Evolutionary conservation across 1,284 basidiomycete genomes (phyloP).

Genomic region (Mycena citricolor): DNA sequence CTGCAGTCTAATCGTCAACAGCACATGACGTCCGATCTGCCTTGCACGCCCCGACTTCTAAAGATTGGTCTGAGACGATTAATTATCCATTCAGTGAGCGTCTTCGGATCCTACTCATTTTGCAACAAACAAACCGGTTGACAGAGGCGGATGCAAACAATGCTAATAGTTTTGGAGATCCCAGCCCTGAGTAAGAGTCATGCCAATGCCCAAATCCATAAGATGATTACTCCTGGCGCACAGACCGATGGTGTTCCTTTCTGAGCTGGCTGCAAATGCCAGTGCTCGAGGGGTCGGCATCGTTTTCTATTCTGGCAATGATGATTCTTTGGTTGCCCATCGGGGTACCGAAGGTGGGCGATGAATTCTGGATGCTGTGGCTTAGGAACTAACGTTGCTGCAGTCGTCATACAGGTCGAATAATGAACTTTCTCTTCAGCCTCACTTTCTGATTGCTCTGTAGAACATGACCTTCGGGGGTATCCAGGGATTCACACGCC

Average conservation of each 20-base stretch:
- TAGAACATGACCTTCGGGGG: slow-evolving; percentile 78
- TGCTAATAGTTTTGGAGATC: background rate
- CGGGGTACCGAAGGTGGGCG: slow-evolving; percentile 56
- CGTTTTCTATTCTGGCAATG: slow-evolving; percentile 65
- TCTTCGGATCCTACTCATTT: background rate
- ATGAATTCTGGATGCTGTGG: too few species aligned
- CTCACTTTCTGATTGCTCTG: slow-evolving; percentile 47
- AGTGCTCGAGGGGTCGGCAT: slow-evolving; percentile 47
- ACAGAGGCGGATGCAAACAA: background rate
- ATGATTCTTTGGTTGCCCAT: slow-evolving; percentile 67
- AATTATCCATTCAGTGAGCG: slow-evolving; percentile 48
- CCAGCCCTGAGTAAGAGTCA: background rate
- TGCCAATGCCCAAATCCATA: slow-evolving; percentile 10
- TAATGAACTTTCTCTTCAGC: slow-evolving; percentile 12
- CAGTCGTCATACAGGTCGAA: too few species aligned
- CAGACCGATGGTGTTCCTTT: slow-evolving; percentile 63
- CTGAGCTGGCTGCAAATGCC: slow-evolving; percentile 65
- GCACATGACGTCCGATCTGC: slow-evolving; percentile 50
- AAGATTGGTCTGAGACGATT: slow-evolving; percentile 51
- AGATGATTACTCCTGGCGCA: slow-evolving; percentile 4
- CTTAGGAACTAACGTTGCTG: too few species aligned
- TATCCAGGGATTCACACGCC: slow-evolving; percentile 65
- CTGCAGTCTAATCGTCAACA: slow-evolving; percentile 36
- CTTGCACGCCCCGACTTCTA: slow-evolving; percentile 66
- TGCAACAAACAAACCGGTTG: too few species aligned